These are phyloP conservation scores for Scytalidium lignicola DNA, from an alignment of 2,329 filamentous ascomycete species.

Conservation along the genomic window DNA sequence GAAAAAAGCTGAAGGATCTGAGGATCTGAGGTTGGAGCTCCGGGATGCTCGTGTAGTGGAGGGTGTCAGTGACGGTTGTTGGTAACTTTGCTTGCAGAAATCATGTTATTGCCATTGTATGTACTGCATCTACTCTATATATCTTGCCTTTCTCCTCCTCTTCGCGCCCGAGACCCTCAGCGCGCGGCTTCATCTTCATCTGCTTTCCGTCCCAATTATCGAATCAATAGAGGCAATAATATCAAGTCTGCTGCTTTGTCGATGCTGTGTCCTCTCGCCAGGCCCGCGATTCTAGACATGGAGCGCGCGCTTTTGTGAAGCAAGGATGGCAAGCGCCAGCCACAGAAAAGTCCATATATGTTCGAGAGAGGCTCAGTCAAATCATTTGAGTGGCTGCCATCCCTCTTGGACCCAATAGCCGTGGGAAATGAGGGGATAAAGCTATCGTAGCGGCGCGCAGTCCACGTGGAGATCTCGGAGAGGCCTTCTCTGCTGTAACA, in stretches of 20 bases:
- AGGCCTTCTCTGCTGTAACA: not conserved
- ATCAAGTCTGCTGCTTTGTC: slow-evolving; percentile 9
- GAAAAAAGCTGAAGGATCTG: not conserved
- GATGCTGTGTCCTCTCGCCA: slow-evolving; percentile 4
- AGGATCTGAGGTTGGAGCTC: not conserved
- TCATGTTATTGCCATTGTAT: not conserved
- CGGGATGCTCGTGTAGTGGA: not conserved
- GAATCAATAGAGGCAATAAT: slow-evolving; percentile 14
- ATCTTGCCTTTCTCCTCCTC: slow-evolving; percentile 1
- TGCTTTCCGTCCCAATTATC: slow-evolving; percentile 3
- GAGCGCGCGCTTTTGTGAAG: not conserved
- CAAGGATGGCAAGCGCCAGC: slow-evolving; percentile 16
- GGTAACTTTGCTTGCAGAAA: not conserved
- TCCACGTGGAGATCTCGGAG: not conserved
- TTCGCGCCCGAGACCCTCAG: slow-evolving; percentile 16
- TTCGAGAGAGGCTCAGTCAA: slow-evolving; percentile 20
- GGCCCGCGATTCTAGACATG: slow-evolving; percentile 19
- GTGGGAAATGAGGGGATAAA: slow-evolving; percentile 2
- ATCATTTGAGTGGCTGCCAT: slow-evolving; percentile 19
- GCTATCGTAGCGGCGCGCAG: slow-evolving; percentile 13
- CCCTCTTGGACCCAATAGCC: slow-evolving; percentile 11
- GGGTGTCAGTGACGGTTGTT: not conserved
- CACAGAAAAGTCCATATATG: slow-evolving; percentile 11
- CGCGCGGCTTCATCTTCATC: slow-evolving; percentile 14
- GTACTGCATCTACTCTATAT: not conserved